Evolutionary conservation across 1,139 yeast species (phyloP).

Genomic region (Blastobotrys petasosporus): DNA sequence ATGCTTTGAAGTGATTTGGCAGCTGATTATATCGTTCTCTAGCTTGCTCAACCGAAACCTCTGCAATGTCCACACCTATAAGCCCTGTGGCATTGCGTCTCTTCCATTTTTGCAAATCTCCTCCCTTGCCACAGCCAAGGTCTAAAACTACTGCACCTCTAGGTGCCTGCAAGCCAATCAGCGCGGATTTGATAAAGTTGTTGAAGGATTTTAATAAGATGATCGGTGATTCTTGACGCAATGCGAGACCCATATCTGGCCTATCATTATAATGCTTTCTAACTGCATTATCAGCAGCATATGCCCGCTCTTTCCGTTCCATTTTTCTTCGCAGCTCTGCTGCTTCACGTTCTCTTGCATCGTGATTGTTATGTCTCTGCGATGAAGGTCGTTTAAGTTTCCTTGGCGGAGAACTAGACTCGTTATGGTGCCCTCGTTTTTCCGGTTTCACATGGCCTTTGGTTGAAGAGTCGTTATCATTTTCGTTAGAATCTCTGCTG

Average conservation of each 20-base stretch:
- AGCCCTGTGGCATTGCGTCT: slow-evolving; percentile 67
- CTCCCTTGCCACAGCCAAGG: slow-evolving; percentile 97
- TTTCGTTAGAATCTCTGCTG: too few relatives aligned
- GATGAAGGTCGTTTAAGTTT: slow-evolving; percentile 24
- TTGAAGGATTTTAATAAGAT: slow-evolving; percentile 82
- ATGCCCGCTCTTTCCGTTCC: slow-evolving; percentile 15
- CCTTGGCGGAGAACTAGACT: slow-evolving; percentile 17
- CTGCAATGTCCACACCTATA: slow-evolving; percentile 89
- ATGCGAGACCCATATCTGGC: slow-evolving; percentile 60
- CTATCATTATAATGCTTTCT: slow-evolving; percentile 81
- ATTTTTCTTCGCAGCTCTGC: slow-evolving; percentile 21
- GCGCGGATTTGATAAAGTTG: slow-evolving; percentile 81
- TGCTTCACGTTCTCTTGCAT: slow-evolving; percentile 23
- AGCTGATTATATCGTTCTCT: slow-evolving; percentile 58
- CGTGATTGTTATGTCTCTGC: slow-evolving; percentile 18
- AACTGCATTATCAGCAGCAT: slow-evolving; percentile 42
- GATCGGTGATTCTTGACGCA: slow-evolving; percentile 74
- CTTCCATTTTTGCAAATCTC: slow-evolving; percentile 88
- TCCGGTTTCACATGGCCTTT: too few relatives aligned
- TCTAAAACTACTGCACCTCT: slow-evolving; percentile 59
- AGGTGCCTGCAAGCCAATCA: slow-evolving; percentile 60
- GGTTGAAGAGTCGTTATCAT: too few relatives aligned
- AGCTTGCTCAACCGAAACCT: slow-evolving; percentile 82
- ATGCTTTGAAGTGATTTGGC: slow-evolving; percentile 45
- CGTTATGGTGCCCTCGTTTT: too few relatives aligned